phyloP scores from a whole-genome alignment of 2,329 filamentous ascomycete genomes.

The Stenocarpella maydis region DNA sequence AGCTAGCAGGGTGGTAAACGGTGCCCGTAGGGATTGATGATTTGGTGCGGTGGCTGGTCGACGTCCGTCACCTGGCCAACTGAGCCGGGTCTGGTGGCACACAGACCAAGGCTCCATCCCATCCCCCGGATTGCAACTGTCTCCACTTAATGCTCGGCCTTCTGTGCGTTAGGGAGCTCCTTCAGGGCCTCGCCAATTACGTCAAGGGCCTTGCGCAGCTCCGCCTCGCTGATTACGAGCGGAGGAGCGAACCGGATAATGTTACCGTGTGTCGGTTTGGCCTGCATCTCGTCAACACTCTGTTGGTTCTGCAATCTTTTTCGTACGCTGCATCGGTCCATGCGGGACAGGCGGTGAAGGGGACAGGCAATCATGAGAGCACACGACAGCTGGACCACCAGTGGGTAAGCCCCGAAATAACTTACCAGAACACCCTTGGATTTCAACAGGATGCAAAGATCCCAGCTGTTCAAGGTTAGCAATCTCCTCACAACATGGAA shows the following conservation, averaged over 20 bases:
- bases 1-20: constrained; percentile 34
- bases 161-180: constrained; percentile 76
- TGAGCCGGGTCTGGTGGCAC: constrained; percentile 8
- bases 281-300: constrained; percentile 60
- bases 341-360: constrained; percentile 31
- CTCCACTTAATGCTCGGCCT: constrained; percentile 44
- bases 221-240: constrained; percentile 88
- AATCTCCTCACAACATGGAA: neutral
- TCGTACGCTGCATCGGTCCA: constrained; percentile 31
- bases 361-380: constrained; percentile 21
- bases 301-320: constrained; percentile 22
- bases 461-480: constrained; percentile 64
- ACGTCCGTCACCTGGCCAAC: constrained; percentile 22
- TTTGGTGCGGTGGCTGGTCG: neutral
- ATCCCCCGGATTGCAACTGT: constrained; percentile 20
- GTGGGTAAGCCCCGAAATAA: constrained; percentile 38
- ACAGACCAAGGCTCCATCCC: constrained; percentile 18
- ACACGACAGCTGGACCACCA: neutral
- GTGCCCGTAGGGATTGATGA: constrained; percentile 30
- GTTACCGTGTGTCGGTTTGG: constrained; percentile 98
- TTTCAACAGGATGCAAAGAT: constrained; percentile 95
- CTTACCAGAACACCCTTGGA: constrained; percentile 90
- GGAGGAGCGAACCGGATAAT: constrained; percentile 98
- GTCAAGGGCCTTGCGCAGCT: constrained; percentile 78
- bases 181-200: constrained; percentile 85